phyloP scores from a whole-genome alignment of 2,329 filamentous ascomycete genomes.

The Sporothrix variecibatus region DNA sequence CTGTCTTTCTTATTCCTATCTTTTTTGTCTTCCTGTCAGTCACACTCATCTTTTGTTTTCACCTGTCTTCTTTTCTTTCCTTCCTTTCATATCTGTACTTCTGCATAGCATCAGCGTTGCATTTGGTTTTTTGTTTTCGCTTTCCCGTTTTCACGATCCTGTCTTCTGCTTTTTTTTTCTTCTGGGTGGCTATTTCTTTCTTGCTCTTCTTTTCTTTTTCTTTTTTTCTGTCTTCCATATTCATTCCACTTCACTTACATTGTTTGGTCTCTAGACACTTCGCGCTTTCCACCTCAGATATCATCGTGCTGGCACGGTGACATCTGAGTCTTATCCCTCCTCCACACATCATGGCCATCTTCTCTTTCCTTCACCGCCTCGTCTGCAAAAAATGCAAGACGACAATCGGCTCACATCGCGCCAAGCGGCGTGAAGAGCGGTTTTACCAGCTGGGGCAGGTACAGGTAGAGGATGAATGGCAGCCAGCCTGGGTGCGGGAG shows the following conservation, averaged over 20 bases:
- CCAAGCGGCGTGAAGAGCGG: neutral
- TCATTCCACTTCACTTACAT: neutral
- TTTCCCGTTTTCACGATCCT: neutral
- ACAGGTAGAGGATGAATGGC: neutral
- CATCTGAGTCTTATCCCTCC: neutral
- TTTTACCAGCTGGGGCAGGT: neutral
- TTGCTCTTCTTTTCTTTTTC: neutral
- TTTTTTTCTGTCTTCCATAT: neutral
- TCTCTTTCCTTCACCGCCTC: constrained; percentile 15
- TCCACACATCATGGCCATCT: neutral
- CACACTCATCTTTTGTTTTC: neutral
- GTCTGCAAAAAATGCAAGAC: neutral
- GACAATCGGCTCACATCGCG: neutral
- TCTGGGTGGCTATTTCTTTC: neutral
- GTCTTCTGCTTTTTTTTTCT: neutral
- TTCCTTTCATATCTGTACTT: neutral
- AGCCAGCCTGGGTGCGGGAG: neutral
- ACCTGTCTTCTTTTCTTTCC: neutral
- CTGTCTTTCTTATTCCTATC: neutral
- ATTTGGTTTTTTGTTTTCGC: neutral
- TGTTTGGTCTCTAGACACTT: neutral
- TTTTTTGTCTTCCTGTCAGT: neutral
- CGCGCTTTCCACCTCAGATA: neutral
- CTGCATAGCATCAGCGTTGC: neutral
- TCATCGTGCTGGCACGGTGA: constrained; percentile 12